Evolutionary conservation across 371 early-diverging fungal species (phyloP), one percentile per base, ranked within the genome.

Genomic region (Homolaphlyctis polyrhiza): DNA sequence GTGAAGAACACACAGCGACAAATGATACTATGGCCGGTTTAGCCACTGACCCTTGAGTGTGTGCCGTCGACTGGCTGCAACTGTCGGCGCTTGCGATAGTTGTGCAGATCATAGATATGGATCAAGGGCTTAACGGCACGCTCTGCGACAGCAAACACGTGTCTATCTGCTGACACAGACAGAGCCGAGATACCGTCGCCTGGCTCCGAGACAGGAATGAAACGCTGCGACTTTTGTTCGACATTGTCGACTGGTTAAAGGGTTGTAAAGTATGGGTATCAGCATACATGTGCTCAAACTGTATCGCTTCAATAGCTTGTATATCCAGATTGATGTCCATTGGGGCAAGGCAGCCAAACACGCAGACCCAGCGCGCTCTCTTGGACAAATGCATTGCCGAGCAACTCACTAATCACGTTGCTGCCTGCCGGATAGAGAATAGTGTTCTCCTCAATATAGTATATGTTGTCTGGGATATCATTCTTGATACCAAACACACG

Each of bases 121-220:
- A 72, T 65, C 18, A 59, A n/a, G 0, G 69, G 67, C 54, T 57
- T 60, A 11, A 23, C 34, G 0, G 57, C 35, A 27, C 60, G 54
- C 52, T 79, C 79, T 14, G 78, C 80, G 16, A 79, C 76, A 0
- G 84, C 84, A 61, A 82, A 72, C 13, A 75, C 61, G 27, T 78
- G 73, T 25, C 71, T 61, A 63, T 82, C 82, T 0, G 76, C 63
- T 0, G 78, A 69, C 1, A 80, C 66, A 6, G 77, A 64, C 16
- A 84, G n/a, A 23, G 74, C 69, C 0, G 83, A 55, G 21, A 82
- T 68, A 0, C 64, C 69, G 23, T 78, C 72, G n/a, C 70, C 71
- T 23, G 60, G 35, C 29, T 74, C 78, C 2, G 72, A 64, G 6
- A 67, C 54, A n/a, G 80, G 73, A n/a, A 81, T 66, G 64, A 79